Percentiles rank a stretch among this genome's conserved stretches.
Conservation (phyloP, 1,284 basidiomycete species). For the Phellinidium pouzarii region DNA sequence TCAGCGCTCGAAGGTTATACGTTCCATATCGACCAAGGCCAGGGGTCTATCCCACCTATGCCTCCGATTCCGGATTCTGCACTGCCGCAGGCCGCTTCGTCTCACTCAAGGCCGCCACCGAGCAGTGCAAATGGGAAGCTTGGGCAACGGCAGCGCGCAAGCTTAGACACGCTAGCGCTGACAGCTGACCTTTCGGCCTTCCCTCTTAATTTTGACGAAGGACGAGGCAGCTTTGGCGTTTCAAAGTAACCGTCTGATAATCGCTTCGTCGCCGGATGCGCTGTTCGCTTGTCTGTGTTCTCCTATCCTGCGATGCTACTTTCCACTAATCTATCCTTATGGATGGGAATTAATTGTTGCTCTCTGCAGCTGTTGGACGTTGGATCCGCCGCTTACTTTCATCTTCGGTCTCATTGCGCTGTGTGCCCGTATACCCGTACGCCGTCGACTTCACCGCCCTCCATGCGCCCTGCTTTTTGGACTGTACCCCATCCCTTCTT, state of each 20-base stretch:
- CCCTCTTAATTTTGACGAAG: conserved; percentile 55
- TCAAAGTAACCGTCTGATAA: conserved; percentile 2
- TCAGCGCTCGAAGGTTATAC: conserved; percentile 61
- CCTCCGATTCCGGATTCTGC: conserved; percentile 13
- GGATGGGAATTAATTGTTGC: neutral
- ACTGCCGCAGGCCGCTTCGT: conserved; percentile 18
- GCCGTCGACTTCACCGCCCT: neutral
- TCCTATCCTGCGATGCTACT: neutral
- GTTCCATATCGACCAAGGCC: conserved; percentile 63
- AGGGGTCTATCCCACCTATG: conserved; percentile 21
- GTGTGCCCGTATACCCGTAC: neutral
- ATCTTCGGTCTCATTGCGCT: neutral
- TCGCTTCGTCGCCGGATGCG: neutral
- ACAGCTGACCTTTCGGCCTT: conserved; percentile 75
- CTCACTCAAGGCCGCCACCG: neutral
- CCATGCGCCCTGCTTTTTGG: neutral
- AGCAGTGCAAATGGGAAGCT: conserved; percentile 21
- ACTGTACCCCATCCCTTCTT: neutral
- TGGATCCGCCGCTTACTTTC: neutral
- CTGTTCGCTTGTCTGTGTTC: neutral
- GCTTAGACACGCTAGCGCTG: conserved; percentile 72
- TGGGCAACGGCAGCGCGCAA: conserved; percentile 56
- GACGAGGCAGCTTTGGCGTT: conserved; percentile 16
- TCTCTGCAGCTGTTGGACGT: neutral
- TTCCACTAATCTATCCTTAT: neutral